phyloP scores from a whole-genome alignment of 2,329 filamentous ascomycete species.

The Fusarium caatingaense region DNA sequence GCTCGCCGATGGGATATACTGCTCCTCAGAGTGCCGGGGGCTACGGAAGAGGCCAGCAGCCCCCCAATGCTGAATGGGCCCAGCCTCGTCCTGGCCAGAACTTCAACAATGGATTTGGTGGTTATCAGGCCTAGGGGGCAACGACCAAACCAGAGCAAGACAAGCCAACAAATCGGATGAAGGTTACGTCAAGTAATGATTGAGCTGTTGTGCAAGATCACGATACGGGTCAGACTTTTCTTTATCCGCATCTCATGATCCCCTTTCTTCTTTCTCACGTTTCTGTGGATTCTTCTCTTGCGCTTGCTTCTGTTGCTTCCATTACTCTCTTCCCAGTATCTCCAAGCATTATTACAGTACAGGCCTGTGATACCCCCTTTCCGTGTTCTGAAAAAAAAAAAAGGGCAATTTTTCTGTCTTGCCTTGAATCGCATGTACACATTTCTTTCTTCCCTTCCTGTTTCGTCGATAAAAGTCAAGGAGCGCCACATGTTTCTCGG shows the following conservation, averaged over 20 bases:
- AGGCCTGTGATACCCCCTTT: conserved; percentile 37
- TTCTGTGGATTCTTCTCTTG: conserved; percentile 37
- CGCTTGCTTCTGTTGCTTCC: conserved; percentile 41
- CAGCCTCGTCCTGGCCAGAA: conserved; percentile 65
- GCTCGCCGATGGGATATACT: conserved; percentile 77
- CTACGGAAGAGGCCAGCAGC: conserved; percentile 80
- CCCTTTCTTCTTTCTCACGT: conserved; percentile 42
- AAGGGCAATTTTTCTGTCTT: conserved; percentile 45
- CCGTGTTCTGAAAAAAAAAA: conserved; percentile 21
- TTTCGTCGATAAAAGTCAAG: conserved; percentile 45
- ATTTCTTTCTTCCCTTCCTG: conserved; percentile 45
- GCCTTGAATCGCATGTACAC: conserved; percentile 44
- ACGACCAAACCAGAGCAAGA: conserved; percentile 39
- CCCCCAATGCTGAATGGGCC: conserved; percentile 66
- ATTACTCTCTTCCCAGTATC: conserved; percentile 42
- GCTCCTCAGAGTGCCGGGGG: conserved; percentile 81
- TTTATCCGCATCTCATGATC: conserved; percentile 40
- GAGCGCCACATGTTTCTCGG: conserved; percentile 41
- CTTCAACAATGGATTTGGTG: conserved; percentile 70
- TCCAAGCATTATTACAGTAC: conserved; percentile 35
- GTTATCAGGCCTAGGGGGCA: conserved; percentile 68
- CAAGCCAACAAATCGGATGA: conserved; percentile 36
- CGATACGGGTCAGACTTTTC: conserved; percentile 28
- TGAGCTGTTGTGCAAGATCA: conserved; percentile 38
- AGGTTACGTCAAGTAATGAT: conserved; percentile 39